Evolutionary conservation across 768 basidiomycete genomes (phyloP), one percentile per base, ranked within the genome.

Genomic region (Kwoniella heveanensis): DNA sequence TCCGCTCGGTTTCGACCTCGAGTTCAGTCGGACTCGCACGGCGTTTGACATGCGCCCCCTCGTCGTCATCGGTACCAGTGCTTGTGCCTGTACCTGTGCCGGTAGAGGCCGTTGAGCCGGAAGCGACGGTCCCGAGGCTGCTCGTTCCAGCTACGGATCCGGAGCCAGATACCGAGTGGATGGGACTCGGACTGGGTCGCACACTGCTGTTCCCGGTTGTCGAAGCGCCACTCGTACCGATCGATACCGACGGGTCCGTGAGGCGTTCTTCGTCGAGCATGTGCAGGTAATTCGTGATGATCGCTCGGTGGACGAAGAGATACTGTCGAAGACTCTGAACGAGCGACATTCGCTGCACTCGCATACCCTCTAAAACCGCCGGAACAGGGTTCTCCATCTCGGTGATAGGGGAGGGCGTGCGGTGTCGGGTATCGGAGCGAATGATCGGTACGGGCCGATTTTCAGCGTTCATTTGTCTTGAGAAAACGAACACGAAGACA

Each of bases 251-350:
- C 17, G 39, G 39, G 39, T 44, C 39, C 10, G 19, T 19, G 13
- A 19, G 22, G 8, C 49, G 29, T 25, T 57, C 50, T 24, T 76
- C 72, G 54, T 74, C 76, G 3, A 79, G 48, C 65, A 79, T 77
- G 39, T 71, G 54, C 3, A 79, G 58, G 55, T 72, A 76, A 24
- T 71, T 57, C 26, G 72, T 67, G 25, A 79, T 74, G 62, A 79
- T 77, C 13, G 73, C 78, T 29, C 88, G 87, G 77, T 96, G 91
- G 37, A 92, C 90, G 80, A 94, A 97, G 21, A 94, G 88, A 74
- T 94, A 98, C 81, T 98, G 95, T 62, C 93, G 83, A 74, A 94
- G 81, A 78, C 90, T 95, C 83, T 95, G 94, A 76, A 94, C 95
- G 65, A 96, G 81, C 73, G 91, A 92, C 95, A 98, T 98, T 57